A percentile compares a stretch with the other conserved stretches of the same genome.
Conservation (phyloP, 1,284 basidiomycete species). For the Cronartium ribicola region DNA sequence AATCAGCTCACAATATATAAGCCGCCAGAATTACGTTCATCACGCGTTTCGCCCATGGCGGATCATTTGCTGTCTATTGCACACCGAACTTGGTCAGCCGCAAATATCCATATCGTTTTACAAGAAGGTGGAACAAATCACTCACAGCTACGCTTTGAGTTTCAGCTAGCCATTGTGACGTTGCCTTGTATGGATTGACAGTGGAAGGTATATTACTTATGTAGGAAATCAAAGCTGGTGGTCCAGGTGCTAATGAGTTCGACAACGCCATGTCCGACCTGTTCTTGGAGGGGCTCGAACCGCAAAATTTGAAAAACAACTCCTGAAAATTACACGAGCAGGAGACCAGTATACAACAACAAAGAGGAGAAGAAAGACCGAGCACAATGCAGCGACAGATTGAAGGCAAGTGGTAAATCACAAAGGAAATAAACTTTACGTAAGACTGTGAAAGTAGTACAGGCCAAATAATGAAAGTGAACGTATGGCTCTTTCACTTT, state of each 20-base stretch:
- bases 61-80: neutral
- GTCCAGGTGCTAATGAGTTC: neutral
- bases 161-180: neutral
- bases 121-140: neutral
- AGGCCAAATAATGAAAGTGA: too few relatives aligned
- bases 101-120: neutral
- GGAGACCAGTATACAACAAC: too few relatives aligned
- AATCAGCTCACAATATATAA: slow-evolving; percentile 2
- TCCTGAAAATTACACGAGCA: too few relatives aligned
- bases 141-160: slow-evolving; percentile 4
- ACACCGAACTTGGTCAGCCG: too few relatives aligned
- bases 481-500: too few relatives aligned
- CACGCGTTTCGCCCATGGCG: neutral
- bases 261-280: neutral
- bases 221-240: neutral
- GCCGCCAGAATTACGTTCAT: slow-evolving; percentile 2
- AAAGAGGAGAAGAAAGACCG: too few relatives aligned
- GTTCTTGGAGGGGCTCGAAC: too few relatives aligned
- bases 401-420: too few relatives aligned
- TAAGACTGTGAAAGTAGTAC: too few relatives aligned
- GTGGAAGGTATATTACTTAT: neutral
- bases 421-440: too few relatives aligned
- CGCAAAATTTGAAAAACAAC: too few relatives aligned
- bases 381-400: too few relatives aligned
- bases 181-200: slow-evolving; percentile 7